These are phyloP conservation scores for Arctium minus DNA, from an alignment of 129 eudicot genomes.

Conservation along the genomic window DNA sequence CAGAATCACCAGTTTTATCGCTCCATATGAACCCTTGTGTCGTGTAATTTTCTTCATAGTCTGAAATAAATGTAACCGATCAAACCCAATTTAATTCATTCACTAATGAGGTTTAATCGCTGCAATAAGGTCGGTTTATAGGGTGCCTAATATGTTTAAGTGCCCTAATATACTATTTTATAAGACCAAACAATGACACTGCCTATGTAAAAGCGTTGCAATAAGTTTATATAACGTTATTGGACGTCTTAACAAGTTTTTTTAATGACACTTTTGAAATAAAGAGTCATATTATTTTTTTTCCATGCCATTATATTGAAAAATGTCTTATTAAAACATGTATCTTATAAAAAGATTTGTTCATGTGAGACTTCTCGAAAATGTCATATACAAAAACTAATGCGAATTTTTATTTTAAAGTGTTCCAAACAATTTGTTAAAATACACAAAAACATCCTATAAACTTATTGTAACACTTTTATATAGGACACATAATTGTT, in stretches of 20 bases:
- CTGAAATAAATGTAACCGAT: conserved; percentile 19
- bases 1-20: conserved; percentile 21
- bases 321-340: not conserved
- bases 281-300: not conserved
- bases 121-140: not conserved
- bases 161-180: not conserved
- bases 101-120: not conserved
- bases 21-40: conserved; percentile 61
- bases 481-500: not conserved
- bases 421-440: not conserved
- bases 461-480: not conserved
- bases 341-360: not conserved
- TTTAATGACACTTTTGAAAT: not conserved
- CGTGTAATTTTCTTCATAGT: conserved; percentile 32
- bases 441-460: not conserved
- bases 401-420: not conserved
- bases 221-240: not conserved
- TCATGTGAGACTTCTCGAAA: not conserved
- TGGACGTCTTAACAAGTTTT: not conserved
- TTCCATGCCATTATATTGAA: not conserved
- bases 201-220: not conserved
- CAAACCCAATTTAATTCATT: not conserved
- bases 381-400: not conserved
- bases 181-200: not conserved
- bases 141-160: not conserved